Percentiles rank a stretch among this genome's conserved stretches.
These are phyloP conservation scores for Sedum album DNA, from an alignment of 164 flowering plant genomes.

Conservation along the genomic window DNA sequence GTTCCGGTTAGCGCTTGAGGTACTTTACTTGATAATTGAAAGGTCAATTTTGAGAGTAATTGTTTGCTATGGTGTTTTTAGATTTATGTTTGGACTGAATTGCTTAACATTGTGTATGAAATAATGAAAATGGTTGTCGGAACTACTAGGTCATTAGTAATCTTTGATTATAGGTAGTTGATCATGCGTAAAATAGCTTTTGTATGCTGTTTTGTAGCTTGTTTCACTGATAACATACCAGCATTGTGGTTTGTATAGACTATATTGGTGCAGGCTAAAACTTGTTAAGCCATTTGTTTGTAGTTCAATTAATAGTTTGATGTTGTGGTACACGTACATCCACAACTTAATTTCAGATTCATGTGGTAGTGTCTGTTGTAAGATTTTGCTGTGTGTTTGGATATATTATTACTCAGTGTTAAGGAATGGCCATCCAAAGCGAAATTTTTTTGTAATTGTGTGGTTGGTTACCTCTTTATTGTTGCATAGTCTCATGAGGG, in stretches of 20 bases:
- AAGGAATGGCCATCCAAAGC: background rate
- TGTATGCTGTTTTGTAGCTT: too few species aligned
- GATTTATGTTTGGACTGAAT: background rate
- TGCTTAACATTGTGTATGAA: too few species aligned
- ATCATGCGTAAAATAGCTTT: too few species aligned
- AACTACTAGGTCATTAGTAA: too few species aligned
- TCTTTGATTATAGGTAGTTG: too few species aligned
- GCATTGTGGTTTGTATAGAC: background rate
- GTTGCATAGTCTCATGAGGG: background rate
- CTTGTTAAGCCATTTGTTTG: background rate
- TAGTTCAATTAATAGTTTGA: background rate
- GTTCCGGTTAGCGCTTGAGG: slow-evolving; percentile 66
- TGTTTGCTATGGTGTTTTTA: background rate
- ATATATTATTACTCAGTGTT: background rate
- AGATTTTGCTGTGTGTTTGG: background rate
- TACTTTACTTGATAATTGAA: slow-evolving; percentile 14
- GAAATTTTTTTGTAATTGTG: background rate
- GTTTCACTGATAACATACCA: too few species aligned
- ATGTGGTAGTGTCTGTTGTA: background rate
- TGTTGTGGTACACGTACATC: background rate
- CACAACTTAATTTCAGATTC: background rate
- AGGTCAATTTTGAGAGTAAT: background rate
- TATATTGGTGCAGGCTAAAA: background rate
- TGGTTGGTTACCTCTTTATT: background rate
- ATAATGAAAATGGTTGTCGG: too few species aligned